Conservation (phyloP, 306 rosid genomes). For the Acacia melanoxylon region DNA sequence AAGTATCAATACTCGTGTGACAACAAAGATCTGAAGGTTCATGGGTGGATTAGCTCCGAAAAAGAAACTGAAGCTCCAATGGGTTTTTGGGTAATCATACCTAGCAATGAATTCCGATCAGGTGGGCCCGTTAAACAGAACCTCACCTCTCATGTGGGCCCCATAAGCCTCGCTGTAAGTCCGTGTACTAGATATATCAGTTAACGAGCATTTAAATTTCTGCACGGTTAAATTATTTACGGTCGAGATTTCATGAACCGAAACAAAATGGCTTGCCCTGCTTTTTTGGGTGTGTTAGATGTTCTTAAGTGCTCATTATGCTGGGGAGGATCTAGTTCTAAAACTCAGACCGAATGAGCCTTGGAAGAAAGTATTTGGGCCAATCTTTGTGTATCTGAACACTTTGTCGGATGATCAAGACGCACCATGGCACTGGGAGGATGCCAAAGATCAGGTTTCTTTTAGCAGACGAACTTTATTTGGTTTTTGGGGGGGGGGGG, state of each 20-base stretch:
- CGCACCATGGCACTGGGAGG: constrained; percentile 77
- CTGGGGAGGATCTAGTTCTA: constrained; percentile 79
- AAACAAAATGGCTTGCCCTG: neutral
- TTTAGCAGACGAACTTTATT: neutral
- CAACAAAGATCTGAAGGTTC: constrained; percentile 67
- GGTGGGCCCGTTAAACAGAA: constrained; percentile 79
- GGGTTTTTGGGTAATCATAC: constrained; percentile 84
- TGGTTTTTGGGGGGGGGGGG: too few species aligned
- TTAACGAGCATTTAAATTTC: neutral
- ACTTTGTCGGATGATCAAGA: constrained; percentile 31
- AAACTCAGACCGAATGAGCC: constrained; percentile 59
- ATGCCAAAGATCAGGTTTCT: constrained; percentile 78
- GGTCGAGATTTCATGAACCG: neutral
- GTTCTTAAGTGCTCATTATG: constrained; percentile 87
- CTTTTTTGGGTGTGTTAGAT: constrained; percentile 43
- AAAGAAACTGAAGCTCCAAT: constrained; percentile 36
- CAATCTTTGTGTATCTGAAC: constrained; percentile 69
- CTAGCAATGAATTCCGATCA: constrained; percentile 72
- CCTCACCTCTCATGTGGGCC: constrained; percentile 89
- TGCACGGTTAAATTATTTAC: neutral
- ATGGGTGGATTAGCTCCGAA: constrained; percentile 74
- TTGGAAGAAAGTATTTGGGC: constrained; percentile 94
- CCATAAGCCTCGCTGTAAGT: constrained; percentile 70
- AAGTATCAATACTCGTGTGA: constrained; percentile 80
- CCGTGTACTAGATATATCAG: neutral